These are phyloP conservation scores for Colletotrichum cuscutae DNA, from an alignment of 2,329 filamentous ascomycete genomes.

Conservation along the genomic window DNA sequence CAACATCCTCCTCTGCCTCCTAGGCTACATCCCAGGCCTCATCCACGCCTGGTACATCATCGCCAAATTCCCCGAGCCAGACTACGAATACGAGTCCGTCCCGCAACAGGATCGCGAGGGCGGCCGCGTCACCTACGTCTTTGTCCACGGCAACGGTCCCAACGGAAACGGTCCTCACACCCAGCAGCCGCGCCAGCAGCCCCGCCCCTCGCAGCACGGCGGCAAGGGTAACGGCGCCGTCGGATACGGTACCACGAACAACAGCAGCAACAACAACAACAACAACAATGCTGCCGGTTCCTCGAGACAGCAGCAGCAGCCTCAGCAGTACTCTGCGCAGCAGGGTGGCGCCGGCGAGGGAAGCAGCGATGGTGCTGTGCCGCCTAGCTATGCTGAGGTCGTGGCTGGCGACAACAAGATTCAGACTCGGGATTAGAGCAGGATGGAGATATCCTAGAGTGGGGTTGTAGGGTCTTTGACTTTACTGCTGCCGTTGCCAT, in stretches of 20 bases:
- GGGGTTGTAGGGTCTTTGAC: not conserved
- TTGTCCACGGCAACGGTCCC: conserved; percentile 65
- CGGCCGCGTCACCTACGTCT: conserved; percentile 80
- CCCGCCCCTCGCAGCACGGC: conserved; percentile 44
- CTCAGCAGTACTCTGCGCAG: conserved; percentile 36
- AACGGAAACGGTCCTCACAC: conserved; percentile 40
- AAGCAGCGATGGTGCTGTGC: conserved; percentile 61
- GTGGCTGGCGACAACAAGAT: conserved; percentile 89
- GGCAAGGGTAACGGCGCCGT: conserved; percentile 39
- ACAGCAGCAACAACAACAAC: conserved; percentile 39
- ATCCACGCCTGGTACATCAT: conserved; percentile 99
- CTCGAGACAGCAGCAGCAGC: conserved; percentile 33
- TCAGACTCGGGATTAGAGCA: conserved; percentile 70
- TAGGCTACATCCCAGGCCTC: conserved; percentile 86
- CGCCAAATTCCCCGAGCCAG: conserved; percentile 82
- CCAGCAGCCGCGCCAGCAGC: conserved; percentile 44
- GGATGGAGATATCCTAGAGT: not conserved
- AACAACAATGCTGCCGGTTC: conserved; percentile 39
- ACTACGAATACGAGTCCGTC: conserved; percentile 75
- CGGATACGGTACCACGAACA: conserved; percentile 58
- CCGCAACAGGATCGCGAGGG: conserved; percentile 63
- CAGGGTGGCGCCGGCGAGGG: conserved; percentile 50
- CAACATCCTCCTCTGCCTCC: conserved; percentile 88
- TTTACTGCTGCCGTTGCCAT: not conserved
- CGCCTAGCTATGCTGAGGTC: conserved; percentile 90